These are phyloP conservation scores for Mycena sp. DNA, from an alignment of 1,284 basidiomycete genomes.

Conservation along the genomic window DNA sequence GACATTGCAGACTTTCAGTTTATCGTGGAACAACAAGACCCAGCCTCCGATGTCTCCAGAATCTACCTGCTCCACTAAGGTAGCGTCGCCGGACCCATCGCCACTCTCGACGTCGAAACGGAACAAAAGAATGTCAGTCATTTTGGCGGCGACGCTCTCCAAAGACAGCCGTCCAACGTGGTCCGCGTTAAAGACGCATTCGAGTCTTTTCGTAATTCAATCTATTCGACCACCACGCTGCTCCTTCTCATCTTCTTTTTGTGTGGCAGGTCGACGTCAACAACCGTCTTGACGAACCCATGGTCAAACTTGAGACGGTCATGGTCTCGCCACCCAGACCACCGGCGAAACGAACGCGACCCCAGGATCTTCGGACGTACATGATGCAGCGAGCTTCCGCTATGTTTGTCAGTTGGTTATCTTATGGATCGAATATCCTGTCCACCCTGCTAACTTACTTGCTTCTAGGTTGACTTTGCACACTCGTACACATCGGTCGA, in stretches of 20 bases:
- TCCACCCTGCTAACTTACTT: background rate
- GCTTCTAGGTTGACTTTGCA: conserved; percentile 28
- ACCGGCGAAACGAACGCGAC: conserved; percentile 23
- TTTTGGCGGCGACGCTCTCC: conserved; percentile 36
- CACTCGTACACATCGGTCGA: conserved; percentile 29
- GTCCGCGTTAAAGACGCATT: conserved; percentile 34
- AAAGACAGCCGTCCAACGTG: conserved; percentile 32
- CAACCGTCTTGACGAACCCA: conserved; percentile 32
- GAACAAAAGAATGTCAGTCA: conserved; percentile 32
- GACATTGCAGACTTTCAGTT: conserved; percentile 19
- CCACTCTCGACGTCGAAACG: conserved; percentile 10
- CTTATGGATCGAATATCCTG: background rate
- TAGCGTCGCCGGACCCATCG: conserved; percentile 23
- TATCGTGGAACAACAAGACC: conserved; percentile 10
- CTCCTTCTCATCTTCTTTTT: background rate
- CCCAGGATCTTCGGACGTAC: conserved; percentile 29
- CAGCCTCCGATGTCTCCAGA: conserved; percentile 21
- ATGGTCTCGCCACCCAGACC: background rate
- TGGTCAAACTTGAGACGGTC: conserved; percentile 22
- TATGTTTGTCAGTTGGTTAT: conserved; percentile 28
- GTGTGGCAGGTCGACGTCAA: conserved; percentile 32
- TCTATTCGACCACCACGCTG: background rate
- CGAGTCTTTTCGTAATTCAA: conserved; percentile 35
- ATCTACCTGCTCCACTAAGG: conserved; percentile 35
- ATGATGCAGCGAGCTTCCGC: conserved; percentile 30